These are phyloP conservation scores for Nothopassalora personata DNA, from an alignment of 2,329 filamentous ascomycete genomes.

Conservation along the genomic window DNA sequence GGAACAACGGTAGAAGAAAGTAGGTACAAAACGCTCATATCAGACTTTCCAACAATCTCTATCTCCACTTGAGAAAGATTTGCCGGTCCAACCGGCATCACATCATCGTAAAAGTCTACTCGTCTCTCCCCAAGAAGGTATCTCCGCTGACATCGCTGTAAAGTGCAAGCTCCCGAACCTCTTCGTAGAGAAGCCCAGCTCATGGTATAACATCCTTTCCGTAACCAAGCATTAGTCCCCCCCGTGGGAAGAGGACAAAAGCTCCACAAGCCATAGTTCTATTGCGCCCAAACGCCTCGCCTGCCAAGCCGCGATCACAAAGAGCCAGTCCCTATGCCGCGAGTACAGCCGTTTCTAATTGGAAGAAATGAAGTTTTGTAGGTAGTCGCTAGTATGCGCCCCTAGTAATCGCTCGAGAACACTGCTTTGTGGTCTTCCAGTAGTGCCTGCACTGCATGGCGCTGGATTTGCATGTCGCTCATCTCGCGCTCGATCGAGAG, in stretches of 20 bases:
- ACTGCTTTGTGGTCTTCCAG: conserved; percentile 83
- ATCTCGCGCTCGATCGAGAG: conserved; percentile 87
- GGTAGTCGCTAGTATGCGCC: neutral
- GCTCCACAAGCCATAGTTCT: neutral
- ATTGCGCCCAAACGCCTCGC: neutral
- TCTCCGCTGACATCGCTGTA: neutral
- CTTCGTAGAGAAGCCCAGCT: neutral
- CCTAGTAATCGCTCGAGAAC: conserved; percentile 46
- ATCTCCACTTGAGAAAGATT: neutral
- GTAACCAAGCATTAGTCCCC: neutral
- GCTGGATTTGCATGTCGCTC: conserved; percentile 92
- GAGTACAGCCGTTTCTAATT: neutral
- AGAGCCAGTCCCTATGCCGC: neutral
- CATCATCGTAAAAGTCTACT: neutral
- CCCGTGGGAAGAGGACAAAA: neutral
- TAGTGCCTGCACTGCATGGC: conserved; percentile 83
- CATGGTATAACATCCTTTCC: neutral
- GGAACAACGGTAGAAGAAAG: neutral
- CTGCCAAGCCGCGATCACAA: neutral
- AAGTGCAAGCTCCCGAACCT: neutral
- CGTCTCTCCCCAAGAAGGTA: neutral
- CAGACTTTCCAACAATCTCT: neutral
- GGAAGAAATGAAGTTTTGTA: neutral
- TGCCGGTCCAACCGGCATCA: neutral
- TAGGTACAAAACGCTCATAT: neutral